Evolutionary conservation across 164 flowering plant species (phyloP).

Genomic region (Macadamia tetraphylla): DNA sequence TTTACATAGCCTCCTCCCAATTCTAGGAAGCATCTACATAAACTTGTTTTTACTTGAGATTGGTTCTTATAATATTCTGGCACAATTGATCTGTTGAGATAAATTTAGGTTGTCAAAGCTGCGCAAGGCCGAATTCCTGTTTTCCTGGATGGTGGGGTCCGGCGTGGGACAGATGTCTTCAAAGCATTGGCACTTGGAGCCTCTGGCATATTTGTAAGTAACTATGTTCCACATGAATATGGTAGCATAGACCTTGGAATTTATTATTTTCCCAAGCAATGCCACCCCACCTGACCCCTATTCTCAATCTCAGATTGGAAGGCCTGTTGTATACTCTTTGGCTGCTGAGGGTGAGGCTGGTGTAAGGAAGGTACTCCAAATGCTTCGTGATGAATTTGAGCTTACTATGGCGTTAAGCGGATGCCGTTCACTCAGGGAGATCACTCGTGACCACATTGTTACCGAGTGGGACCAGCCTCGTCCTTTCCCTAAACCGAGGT

Average conservation of each 20-base stretch:
- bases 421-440: conserved; percentile 74
- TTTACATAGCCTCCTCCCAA: no score
- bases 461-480: conserved; percentile 60
- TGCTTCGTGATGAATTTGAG: conserved; percentile 94
- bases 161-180: conserved; percentile 96
- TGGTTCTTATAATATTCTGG: background rate
- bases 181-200: conserved; percentile 97
- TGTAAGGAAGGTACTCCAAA: conserved; percentile 76
- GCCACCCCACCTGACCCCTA: background rate
- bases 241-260: background rate
- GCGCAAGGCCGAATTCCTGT: conserved; percentile 58
- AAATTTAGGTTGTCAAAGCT: conserved; percentile 53
- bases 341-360: conserved; percentile 95
- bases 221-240: background rate
- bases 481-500: conserved; percentile 14
- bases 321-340: conserved; percentile 78
- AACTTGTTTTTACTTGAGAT: background rate
- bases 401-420: conserved; percentile 93
- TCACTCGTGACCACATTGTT: conserved; percentile 64
- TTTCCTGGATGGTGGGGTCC: conserved; percentile 70
- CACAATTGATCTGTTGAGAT: background rate
- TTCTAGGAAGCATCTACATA: background rate
- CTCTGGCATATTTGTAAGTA: conserved; percentile 81
- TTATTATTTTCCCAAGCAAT: background rate
- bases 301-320: conserved; percentile 58